Percentiles rank a stretch among this genome's conserved stretches.
These are phyloP conservation scores for Rhipidocladum racemiflorum DNA, from an alignment of 176 grass and related monocot species.

Conservation along the genomic window DNA sequence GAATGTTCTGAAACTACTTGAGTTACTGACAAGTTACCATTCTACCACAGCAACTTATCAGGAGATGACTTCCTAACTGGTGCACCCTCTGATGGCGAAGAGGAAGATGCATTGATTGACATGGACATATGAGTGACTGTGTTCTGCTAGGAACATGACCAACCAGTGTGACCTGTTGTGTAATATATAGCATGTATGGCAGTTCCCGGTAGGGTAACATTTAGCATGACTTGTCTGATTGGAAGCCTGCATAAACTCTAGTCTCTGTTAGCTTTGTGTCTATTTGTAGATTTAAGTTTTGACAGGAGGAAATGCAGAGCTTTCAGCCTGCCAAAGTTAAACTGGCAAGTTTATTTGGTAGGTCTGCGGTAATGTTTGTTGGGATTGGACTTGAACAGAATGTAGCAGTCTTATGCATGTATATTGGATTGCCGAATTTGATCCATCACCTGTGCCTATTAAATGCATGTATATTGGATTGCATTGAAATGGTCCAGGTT, in stretches of 20 bases:
- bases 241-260: background rate
- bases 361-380: background rate
- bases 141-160: conserved; percentile 14
- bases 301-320: background rate
- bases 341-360: background rate
- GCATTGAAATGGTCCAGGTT: background rate
- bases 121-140: conserved; percentile 78
- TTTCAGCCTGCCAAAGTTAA: background rate
- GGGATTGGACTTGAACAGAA: background rate
- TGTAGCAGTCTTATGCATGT: background rate
- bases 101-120: conserved; percentile 73
- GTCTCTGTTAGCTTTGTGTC: background rate
- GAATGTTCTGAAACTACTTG: background rate
- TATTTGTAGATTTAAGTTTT: conserved; percentile 5
- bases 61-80: conserved; percentile 59
- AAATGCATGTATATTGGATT: background rate
- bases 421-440: background rate
- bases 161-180: conserved; percentile 22
- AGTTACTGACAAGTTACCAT: conserved; percentile 3
- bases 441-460: background rate
- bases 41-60: conserved; percentile 54
- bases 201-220: background rate
- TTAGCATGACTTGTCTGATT: background rate
- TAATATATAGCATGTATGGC: conserved; percentile 20
- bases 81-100: conserved; percentile 40